phyloP scores from a whole-genome alignment of 495 filamentous ascomycete genomes.

The Trichoderma asperelloides region DNA sequence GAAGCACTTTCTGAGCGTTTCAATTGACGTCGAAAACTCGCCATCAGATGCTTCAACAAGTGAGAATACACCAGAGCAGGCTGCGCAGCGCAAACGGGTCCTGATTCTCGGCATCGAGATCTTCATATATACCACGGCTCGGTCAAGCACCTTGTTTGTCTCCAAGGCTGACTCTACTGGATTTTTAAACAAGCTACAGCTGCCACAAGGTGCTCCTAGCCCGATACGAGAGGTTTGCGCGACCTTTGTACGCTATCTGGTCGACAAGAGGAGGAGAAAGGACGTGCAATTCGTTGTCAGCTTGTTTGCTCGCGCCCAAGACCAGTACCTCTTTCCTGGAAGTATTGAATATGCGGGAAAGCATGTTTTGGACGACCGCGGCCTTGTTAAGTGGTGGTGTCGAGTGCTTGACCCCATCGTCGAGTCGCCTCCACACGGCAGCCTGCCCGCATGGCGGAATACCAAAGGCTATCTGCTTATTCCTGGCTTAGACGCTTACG shows the following conservation, averaged over 20 bases:
- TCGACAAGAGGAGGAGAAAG: conserved; percentile 53
- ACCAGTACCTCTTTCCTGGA: conserved; percentile 90
- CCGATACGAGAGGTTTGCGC: conserved; percentile 62
- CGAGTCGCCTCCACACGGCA: conserved; percentile 30
- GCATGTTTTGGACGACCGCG: conserved; percentile 87
- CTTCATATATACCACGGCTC: conserved; percentile 63
- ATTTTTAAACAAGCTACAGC: conserved; percentile 58
- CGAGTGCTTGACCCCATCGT: conserved; percentile 69
- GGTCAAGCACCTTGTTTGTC: conserved; percentile 81
- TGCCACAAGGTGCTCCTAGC: conserved; percentile 55
- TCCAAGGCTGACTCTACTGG: conserved; percentile 97
- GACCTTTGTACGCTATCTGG: conserved; percentile 67
- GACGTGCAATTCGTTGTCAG: conserved; percentile 73
- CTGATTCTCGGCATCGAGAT: conserved; percentile 47
- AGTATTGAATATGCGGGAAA: conserved; percentile 79
- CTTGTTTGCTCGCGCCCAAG: conserved; percentile 85
- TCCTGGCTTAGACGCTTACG: conserved; percentile 70
- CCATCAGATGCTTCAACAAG: background rate
- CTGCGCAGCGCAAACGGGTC: conserved; percentile 16
- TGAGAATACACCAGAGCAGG: conserved; percentile 10
- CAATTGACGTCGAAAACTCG: conserved; percentile 35
- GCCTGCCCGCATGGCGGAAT: conserved; percentile 23
- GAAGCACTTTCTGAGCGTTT: conserved; percentile 74
- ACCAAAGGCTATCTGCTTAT: conserved; percentile 73
- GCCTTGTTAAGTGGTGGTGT: conserved; percentile 93